Percentiles rank a stretch among this genome's conserved stretches.
These are phyloP conservation scores for Phytophthora multivora DNA, from an alignment of 352 stramenopile species.

Conservation along the genomic window DNA sequence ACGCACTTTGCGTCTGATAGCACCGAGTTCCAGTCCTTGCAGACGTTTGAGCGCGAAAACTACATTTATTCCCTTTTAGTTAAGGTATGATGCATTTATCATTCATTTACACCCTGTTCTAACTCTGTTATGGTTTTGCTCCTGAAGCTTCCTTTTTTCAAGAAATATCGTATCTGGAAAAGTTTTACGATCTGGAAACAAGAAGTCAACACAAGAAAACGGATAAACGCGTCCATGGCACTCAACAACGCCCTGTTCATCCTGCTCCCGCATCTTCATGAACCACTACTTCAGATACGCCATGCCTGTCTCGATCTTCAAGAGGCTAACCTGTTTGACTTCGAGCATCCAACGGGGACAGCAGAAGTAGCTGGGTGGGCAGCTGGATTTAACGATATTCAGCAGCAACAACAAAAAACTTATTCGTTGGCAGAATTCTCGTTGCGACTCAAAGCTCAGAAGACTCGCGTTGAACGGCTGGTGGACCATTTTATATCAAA, in stretches of 20 bases:
- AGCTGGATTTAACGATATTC: background rate
- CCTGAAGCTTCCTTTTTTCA: constrained; percentile 87
- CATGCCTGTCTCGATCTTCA: constrained; percentile 61
- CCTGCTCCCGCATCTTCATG: constrained; percentile 80
- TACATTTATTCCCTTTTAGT: constrained; percentile 86
- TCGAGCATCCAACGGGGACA: constrained; percentile 25
- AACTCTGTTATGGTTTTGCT: background rate
- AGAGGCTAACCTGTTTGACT: constrained; percentile 33
- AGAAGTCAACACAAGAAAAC: constrained; percentile 61
- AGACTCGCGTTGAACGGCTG: constrained; percentile 57
- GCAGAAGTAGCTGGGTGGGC: background rate
- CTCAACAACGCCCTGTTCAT: constrained; percentile 90
- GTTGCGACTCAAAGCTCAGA: constrained; percentile 70
- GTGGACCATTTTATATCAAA: constrained; percentile 70
- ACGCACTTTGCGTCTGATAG: constrained; percentile 85
- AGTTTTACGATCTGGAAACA: constrained; percentile 89
- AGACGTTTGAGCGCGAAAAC: constrained; percentile 92
- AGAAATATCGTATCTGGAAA: constrained; percentile 91
- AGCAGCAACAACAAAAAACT: constrained; percentile 43
- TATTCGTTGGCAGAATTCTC: constrained; percentile 87
- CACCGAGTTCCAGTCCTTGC: constrained; percentile 89
- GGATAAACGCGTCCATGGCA: constrained; percentile 31
- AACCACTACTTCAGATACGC: constrained; percentile 80
- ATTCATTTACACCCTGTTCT: background rate
- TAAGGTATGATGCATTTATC: constrained; percentile 39